These are phyloP conservation scores for Podaxis rugospora DNA, from an alignment of 768 basidiomycete genomes.

Conservation along the genomic window DNA sequence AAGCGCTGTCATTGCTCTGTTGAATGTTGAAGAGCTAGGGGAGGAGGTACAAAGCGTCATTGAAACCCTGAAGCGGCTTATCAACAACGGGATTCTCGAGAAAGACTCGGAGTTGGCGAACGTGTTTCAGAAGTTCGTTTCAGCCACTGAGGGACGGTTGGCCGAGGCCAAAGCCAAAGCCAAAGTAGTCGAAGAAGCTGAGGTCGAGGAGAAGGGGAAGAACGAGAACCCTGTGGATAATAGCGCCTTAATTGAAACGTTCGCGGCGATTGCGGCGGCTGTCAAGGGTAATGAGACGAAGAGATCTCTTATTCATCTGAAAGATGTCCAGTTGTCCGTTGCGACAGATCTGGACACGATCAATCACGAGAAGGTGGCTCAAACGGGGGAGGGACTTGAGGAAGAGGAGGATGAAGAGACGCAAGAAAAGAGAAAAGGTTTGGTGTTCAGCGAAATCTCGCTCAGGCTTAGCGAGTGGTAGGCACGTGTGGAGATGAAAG, in stretches of 20 bases:
- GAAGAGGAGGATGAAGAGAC: not conserved
- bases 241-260: not conserved
- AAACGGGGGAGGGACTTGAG: not conserved
- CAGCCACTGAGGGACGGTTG: slow-evolving; percentile 6
- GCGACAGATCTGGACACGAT: slow-evolving; percentile 9
- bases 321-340: slow-evolving; percentile 14
- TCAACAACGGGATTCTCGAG: not conserved
- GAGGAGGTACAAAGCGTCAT: slow-evolving; percentile 10
- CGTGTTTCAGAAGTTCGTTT: slow-evolving; percentile 10
- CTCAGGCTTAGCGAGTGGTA: not conserved
- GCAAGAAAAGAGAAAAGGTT: not conserved
- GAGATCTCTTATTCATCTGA: slow-evolving; percentile 10
- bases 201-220: not conserved
- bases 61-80: slow-evolving; percentile 4
- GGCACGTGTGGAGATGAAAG: not conserved
- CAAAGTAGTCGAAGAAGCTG: not conserved
- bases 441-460: not conserved
- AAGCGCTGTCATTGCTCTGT: not conserved
- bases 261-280: not conserved
- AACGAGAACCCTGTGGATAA: not conserved
- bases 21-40: slow-evolving; percentile 8
- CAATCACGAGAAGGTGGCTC: too few species aligned
- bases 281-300: not conserved
- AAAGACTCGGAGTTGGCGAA: slow-evolving; percentile 6
- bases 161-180: not conserved